These are phyloP conservation scores for Hawksworthiomyces lignivorus DNA, from an alignment of 2,329 filamentous ascomycete genomes.

Conservation along the genomic window DNA sequence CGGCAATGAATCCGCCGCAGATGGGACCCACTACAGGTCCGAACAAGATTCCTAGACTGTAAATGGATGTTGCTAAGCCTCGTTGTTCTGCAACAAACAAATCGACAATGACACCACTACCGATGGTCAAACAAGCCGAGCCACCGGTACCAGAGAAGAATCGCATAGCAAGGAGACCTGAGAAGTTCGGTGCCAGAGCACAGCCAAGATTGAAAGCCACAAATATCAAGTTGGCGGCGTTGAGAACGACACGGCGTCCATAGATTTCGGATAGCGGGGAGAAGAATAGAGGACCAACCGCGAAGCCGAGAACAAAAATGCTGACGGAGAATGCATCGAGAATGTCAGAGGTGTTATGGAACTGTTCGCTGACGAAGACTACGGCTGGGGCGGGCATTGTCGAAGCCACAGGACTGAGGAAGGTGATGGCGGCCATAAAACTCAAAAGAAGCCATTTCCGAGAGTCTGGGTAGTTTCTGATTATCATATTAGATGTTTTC, in stretches of 20 bases:
- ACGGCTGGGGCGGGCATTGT: slow-evolving; percentile 1
- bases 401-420: neutral
- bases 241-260: slow-evolving; percentile 55
- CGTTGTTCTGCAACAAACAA: slow-evolving; percentile 49
- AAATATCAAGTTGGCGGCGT: slow-evolving; percentile 58
- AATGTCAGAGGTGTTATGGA: slow-evolving; percentile 32
- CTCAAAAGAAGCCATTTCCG: neutral
- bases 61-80: slow-evolving; percentile 47
- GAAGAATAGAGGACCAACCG: slow-evolving; percentile 3
- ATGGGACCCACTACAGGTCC: slow-evolving; percentile 39
- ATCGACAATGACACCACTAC: slow-evolving; percentile 61
- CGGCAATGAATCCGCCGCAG: slow-evolving; percentile 32
- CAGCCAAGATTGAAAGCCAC: slow-evolving; percentile 54
- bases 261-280: slow-evolving; percentile 7
- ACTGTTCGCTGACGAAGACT: slow-evolving; percentile 21
- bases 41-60: slow-evolving; percentile 27
- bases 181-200: slow-evolving; percentile 56
- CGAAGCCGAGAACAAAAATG: slow-evolving; percentile 44
- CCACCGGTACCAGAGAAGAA: slow-evolving; percentile 62
- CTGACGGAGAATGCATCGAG: slow-evolving; percentile 47
- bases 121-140: slow-evolving; percentile 61
- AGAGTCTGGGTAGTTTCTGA: neutral
- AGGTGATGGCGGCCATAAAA: neutral
- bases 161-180: slow-evolving; percentile 58
- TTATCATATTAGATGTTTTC: neutral